Conservation (phyloP, 352 stramenopile genomes). For the Pythium dissotocum region DNA sequence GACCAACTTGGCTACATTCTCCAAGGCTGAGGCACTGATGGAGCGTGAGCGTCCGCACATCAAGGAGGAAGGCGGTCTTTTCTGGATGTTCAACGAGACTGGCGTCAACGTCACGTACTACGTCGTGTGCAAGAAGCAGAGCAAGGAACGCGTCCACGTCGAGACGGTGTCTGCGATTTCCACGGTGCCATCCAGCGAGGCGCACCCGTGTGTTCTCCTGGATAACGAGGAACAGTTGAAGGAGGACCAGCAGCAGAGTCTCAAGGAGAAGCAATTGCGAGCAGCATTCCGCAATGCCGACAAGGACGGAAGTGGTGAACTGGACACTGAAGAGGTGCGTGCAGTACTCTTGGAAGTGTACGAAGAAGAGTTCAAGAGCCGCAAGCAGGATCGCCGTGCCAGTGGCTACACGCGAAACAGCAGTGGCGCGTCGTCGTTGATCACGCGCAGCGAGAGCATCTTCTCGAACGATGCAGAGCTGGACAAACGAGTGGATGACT, state of each 20-base stretch:
- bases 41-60: constrained; percentile 69
- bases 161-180: constrained; percentile 63
- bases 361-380: constrained; percentile 65
- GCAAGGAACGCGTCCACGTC: constrained; percentile 43
- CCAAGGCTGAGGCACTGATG: constrained; percentile 47
- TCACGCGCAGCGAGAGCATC: constrained; percentile 47
- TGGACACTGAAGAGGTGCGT: constrained; percentile 79
- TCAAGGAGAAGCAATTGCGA: constrained; percentile 87
- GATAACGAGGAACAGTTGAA: constrained; percentile 66
- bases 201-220: constrained; percentile 64
- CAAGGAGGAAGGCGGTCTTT: constrained; percentile 79
- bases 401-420: constrained; percentile 14
- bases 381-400: constrained; percentile 16
- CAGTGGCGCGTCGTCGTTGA: constrained; percentile 14
- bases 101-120: constrained; percentile 82
- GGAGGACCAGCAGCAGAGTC: constrained; percentile 69
- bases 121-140: constrained; percentile 71
- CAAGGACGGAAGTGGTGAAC: constrained; percentile 68
- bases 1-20: constrained; percentile 63
- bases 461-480: constrained; percentile 63
- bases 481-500: constrained; percentile 65
- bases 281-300: constrained; percentile 79
- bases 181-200: constrained; percentile 46
- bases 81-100: constrained; percentile 86
- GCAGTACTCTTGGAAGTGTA: constrained; percentile 70